Evolutionary conservation across 495 filamentous ascomycete species (phyloP).

Genomic region (Trichocladium uniseriatum): DNA sequence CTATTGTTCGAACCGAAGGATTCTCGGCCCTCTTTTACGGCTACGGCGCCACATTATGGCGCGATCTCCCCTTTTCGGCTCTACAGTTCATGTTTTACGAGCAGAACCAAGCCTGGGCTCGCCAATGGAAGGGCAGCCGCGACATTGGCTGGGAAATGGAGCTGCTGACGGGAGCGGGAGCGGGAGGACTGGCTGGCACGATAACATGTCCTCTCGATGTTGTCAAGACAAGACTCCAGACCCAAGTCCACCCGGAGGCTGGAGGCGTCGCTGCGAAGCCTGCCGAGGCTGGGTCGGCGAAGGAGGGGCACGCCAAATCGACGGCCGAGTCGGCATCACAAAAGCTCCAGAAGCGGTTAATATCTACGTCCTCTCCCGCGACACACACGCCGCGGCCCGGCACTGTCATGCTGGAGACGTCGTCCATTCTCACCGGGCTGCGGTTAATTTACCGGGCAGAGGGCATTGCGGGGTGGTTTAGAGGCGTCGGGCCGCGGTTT

Average conservation of each 20-base stretch:
- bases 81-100: conserved; percentile 98
- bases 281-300: not conserved
- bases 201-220: conserved; percentile 95
- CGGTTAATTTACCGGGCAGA: conserved; percentile 81
- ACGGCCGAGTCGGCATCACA: conserved; percentile 17
- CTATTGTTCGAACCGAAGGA: conserved; percentile 75
- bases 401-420: conserved; percentile 70
- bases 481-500: conserved; percentile 82
- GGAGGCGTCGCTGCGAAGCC: conserved; percentile 1
- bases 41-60: conserved; percentile 87
- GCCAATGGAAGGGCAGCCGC: conserved; percentile 52
- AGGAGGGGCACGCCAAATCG: conserved; percentile 12
- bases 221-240: conserved; percentile 96
- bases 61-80: conserved; percentile 91
- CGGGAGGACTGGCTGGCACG: conserved; percentile 87
- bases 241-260: conserved; percentile 57
- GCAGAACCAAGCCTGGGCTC: conserved; percentile 75
- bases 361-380: conserved; percentile 77
- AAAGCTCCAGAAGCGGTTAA: conserved; percentile 50
- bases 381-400: conserved; percentile 68
- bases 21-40: conserved; percentile 82
- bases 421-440: conserved; percentile 76
- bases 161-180: conserved; percentile 80
- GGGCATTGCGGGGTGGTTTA: conserved; percentile 82
- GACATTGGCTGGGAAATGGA: conserved; percentile 82